A percentile compares a stretch with the other conserved stretches of the same genome.
Evolutionary conservation across 257 asterid species (phyloP).

Genomic region (Orobanche coerulescens): DNA sequence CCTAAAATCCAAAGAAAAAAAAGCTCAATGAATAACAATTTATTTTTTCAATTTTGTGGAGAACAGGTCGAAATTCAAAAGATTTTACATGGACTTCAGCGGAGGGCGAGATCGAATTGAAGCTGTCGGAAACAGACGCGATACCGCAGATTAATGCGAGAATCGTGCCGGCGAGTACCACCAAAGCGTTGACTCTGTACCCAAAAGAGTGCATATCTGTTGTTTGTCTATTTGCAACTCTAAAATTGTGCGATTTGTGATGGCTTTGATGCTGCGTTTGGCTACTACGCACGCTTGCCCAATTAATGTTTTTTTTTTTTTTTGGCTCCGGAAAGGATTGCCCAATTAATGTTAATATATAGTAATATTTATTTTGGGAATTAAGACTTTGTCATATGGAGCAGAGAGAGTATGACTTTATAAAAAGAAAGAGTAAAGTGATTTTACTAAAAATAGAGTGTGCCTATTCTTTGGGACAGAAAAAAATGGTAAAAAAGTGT

Average conservation of each 20-base stretch:
- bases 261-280: neutral
- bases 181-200: constrained; percentile 77
- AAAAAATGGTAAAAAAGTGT: too few species aligned
- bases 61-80: neutral
- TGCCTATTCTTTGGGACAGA: too few species aligned
- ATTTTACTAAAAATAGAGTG: too few species aligned
- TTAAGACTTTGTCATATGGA: too few species aligned
- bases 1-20: constrained; percentile 29
- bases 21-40: neutral
- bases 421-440: too few species aligned
- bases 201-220: constrained; percentile 61
- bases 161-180: constrained; percentile 68
- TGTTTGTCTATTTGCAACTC: neutral
- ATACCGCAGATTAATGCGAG: constrained; percentile 86
- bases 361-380: too few species aligned
- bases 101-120: constrained; percentile 66
- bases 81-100: constrained; percentile 54
- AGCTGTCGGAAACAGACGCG: constrained; percentile 77
- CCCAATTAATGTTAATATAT: too few species aligned
- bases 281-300: neutral
- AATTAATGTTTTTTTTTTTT: too few species aligned
- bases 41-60: neutral
- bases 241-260: neutral
- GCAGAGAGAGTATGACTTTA: too few species aligned
- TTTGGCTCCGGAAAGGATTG: too few species aligned